These are phyloP conservation scores for Litsea cubeba DNA, from an alignment of 164 flowering plant species.

Conservation along the genomic window DNA sequence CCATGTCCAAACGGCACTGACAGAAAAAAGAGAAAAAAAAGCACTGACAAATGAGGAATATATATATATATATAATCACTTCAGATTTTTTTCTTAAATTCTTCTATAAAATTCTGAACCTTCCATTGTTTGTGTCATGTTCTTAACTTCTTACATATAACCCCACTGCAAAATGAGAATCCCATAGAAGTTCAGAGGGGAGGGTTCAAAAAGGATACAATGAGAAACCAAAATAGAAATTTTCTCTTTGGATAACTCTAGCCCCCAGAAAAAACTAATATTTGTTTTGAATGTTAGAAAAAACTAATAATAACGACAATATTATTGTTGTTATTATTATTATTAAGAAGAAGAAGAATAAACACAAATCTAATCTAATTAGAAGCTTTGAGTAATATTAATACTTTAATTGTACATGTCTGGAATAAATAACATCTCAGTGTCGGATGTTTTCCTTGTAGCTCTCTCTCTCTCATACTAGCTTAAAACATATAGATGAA, in stretches of 20 bases:
- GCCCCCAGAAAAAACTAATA: no score
- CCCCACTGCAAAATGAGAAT: no score
- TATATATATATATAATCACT: no score
- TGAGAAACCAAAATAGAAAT: background rate
- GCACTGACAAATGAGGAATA: no score
- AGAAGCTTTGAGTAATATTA: background rate
- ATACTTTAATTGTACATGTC: constrained; percentile 28
- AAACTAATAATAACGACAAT: background rate
- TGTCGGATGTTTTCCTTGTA: background rate
- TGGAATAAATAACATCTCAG: constrained; percentile 8
- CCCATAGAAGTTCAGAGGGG: no score
- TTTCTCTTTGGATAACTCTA: background rate
- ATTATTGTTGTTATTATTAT: background rate
- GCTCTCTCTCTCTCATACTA: background rate
- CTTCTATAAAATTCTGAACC: no score
- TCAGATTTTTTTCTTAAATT: no score
- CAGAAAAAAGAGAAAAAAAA: no score
- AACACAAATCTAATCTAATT: background rate
- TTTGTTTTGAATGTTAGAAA: no score
- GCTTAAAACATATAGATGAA: background rate
- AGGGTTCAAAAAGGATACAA: background rate
- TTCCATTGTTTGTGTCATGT: no score
- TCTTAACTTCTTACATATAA: no score
- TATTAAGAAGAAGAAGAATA: background rate
- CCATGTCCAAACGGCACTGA: no score